Evolutionary conservation across 1,284 basidiomycete genomes (phyloP).

Genomic region (Ustilago xerochloae): DNA sequence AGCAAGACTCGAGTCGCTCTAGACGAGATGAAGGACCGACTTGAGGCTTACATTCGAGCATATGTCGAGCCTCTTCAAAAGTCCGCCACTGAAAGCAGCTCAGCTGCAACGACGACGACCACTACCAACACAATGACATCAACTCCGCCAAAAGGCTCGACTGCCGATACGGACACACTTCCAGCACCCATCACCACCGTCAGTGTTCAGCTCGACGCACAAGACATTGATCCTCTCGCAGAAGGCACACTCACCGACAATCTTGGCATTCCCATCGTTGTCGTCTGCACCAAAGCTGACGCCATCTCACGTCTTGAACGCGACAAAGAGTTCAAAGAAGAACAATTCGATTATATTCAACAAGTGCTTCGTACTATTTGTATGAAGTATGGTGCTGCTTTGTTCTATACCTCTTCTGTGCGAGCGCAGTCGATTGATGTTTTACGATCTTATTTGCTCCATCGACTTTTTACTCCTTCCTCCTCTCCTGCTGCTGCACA

Average conservation of each 20-base stretch:
- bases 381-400: constrained; percentile 88
- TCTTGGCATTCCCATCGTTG: constrained; percentile 85
- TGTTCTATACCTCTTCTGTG: constrained; percentile 87
- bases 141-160: not conserved
- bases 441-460: constrained; percentile 86
- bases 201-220: constrained; percentile 68
- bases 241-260: constrained; percentile 62
- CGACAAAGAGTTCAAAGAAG: constrained; percentile 75
- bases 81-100: constrained; percentile 12
- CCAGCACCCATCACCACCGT: constrained; percentile 71
- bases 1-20: constrained; percentile 70
- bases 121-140: too few relatives aligned
- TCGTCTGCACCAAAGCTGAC: constrained; percentile 81
- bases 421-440: constrained; percentile 81
- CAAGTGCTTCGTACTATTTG: constrained; percentile 91
- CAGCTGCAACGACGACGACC: not conserved
- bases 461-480: constrained; percentile 82
- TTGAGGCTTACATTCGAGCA: constrained; percentile 86
- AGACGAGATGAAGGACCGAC: constrained; percentile 79
- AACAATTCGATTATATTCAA: constrained; percentile 93
- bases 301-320: constrained; percentile 67
- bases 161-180: constrained; percentile 62
- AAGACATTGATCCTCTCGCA: constrained; percentile 41
- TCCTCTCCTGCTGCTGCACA: constrained; percentile 22
- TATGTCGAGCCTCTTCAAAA: constrained; percentile 81